phyloP scores from a whole-genome alignment of 495 filamentous ascomycete genomes.

The Paragyromitra xinjiangensis region DNA sequence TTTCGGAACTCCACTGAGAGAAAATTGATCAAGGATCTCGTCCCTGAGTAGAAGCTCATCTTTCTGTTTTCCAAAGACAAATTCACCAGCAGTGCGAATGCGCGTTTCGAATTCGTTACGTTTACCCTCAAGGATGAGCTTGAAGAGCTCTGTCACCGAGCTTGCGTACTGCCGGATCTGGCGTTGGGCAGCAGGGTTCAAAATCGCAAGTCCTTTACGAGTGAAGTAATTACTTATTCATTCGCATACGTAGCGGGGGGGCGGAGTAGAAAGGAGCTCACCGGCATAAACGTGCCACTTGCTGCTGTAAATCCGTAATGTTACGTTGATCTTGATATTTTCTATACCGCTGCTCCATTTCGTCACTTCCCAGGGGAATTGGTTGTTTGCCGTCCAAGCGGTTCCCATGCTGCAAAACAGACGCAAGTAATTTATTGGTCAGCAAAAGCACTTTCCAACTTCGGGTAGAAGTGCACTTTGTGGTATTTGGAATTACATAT shows the following conservation, averaged over 20 bases:
- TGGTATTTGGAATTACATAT: slow-evolving; percentile 2
- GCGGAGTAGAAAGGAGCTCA: neutral
- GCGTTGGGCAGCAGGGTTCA: slow-evolving; percentile 88
- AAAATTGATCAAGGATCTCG: slow-evolving; percentile 86
- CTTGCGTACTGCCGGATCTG: slow-evolving; percentile 94
- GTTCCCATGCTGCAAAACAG: slow-evolving; percentile 78
- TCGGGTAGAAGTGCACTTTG: neutral
- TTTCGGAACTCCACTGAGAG: slow-evolving; percentile 72
- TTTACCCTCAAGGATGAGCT: slow-evolving; percentile 89
- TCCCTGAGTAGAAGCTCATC: slow-evolving; percentile 76
- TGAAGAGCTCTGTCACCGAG: slow-evolving; percentile 93
- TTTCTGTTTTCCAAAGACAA: slow-evolving; percentile 76
- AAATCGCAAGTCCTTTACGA: slow-evolving; percentile 80
- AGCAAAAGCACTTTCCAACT: neutral
- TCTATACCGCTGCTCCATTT: slow-evolving; percentile 97
- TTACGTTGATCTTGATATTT: slow-evolving; percentile 99
- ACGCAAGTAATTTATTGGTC: neutral
- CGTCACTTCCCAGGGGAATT: slow-evolving; percentile 94
- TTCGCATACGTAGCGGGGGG: neutral
- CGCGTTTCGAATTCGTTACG: slow-evolving; percentile 79
- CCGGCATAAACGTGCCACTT: slow-evolving; percentile 98
- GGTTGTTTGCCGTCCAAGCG: slow-evolving; percentile 89
- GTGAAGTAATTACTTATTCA: neutral
- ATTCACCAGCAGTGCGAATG: slow-evolving; percentile 77
- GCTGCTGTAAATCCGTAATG: slow-evolving; percentile 93